Evolutionary conservation across 371 early-diverging fungal genomes (phyloP).

Genomic region (Mucor ambiguus): DNA sequence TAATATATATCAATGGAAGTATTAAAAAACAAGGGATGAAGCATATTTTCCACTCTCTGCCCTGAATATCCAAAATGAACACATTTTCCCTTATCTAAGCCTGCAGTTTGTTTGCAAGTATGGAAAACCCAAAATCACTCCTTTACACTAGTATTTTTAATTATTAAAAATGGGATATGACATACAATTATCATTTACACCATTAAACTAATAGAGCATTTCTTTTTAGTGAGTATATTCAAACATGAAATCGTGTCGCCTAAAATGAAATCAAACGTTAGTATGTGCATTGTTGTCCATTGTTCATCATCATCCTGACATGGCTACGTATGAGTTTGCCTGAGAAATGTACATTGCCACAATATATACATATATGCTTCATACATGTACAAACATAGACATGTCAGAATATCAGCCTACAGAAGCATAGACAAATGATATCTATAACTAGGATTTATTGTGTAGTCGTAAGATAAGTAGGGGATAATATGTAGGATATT

Average conservation of each 20-base stretch:
- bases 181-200: background rate
- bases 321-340: background rate
- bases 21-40: constrained; percentile 7
- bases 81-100: background rate
- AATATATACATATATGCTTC: background rate
- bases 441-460: background rate
- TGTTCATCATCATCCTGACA: background rate
- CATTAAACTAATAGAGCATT: background rate
- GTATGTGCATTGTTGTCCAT: background rate
- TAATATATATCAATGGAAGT: constrained; percentile 3
- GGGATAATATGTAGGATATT: background rate
- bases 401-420: background rate
- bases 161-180: background rate
- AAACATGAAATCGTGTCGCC: background rate
- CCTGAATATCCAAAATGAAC: constrained; percentile 4
- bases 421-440: background rate
- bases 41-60: background rate
- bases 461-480: background rate
- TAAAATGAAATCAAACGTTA: background rate
- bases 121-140: background rate
- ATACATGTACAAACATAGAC: background rate
- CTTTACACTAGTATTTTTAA: background rate
- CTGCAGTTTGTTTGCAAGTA: background rate
- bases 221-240: constrained; percentile 1
- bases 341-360: background rate